Base-by-base conservation (phyloP, 208 protist genomes). In the Trypanosoma avium region DNA sequence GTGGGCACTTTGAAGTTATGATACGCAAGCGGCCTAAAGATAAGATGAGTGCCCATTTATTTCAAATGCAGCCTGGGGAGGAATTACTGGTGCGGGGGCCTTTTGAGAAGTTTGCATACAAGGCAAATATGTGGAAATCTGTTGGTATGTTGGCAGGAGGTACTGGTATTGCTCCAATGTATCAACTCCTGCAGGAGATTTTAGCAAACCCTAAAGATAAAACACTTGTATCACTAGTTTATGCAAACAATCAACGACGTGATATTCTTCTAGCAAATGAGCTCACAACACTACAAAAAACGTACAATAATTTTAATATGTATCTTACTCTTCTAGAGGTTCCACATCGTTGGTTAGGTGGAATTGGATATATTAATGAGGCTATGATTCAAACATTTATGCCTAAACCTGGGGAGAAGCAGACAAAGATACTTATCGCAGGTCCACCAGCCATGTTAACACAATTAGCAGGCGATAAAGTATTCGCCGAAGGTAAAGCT, bases 151-250 rank as follows among this genome's bases (percentile, higher is more conserved):
- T 98, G 30, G 91, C 92, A 4, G 91, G 88, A 19, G 93, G 94
- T 29, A 96, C 94, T 10, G 95, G 95, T 27, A 96, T 98, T 71
- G 86, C 93, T 13, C 95, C 95, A 2, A 97, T 97, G 92, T 95
- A 95, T 58, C 93, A 97, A 60, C 74, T 97, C 8, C 74, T 93
- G 27, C 79, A 83, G 8, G 84, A 90, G 52, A 70, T 97, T 36
- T 68, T 96, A 29, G 67, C 64, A 27, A 73, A 88, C 9, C 78
- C 84, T 3, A 82, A 94, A 66, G 93, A 97, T 76, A 86, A 70
- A 26, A 97, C 93, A 0, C 82, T 94, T 47, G 75, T 97, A 0
- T 78, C 74, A 4, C 85, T 98, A 42, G 69, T 98, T 17, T 97
- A 93, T 68, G 89, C 87, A 9, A 97, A 97, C 76, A 56, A 85